These are phyloP conservation scores for Ligustrum vulgare DNA, from an alignment of 257 asterid species.

Conservation along the genomic window DNA sequence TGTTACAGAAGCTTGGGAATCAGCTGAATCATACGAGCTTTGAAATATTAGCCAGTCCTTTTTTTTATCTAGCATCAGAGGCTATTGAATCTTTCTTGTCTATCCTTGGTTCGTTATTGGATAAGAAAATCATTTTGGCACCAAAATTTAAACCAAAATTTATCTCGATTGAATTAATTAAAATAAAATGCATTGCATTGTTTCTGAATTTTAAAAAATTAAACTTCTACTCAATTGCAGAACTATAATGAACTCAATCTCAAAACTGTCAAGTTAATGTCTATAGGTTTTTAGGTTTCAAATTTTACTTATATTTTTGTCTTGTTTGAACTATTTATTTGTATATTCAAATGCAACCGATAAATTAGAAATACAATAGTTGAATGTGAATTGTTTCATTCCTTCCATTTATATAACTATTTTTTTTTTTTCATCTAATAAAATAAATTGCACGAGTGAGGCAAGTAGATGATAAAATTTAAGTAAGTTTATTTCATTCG, in stretches of 20 bases:
- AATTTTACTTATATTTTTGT: too few relatives aligned
- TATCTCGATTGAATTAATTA: background rate
- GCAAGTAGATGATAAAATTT: too few relatives aligned
- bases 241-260: background rate
- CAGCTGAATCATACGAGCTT: constrained; percentile 17
- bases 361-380: too few relatives aligned
- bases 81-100: constrained; percentile 11
- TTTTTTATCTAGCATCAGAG: background rate
- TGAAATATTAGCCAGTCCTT: background rate
- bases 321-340: too few relatives aligned
- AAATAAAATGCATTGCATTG: constrained; percentile 3
- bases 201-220: background rate
- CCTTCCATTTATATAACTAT: too few relatives aligned
- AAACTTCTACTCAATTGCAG: constrained; percentile 1
- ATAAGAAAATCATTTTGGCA: constrained; percentile 11
- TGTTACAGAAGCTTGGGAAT: constrained; percentile 43
- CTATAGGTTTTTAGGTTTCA: too few relatives aligned
- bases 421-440: too few relatives aligned
- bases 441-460: too few relatives aligned
- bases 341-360: too few relatives aligned
- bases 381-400: too few relatives aligned
- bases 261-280: background rate
- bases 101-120: background rate
- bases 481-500: too few relatives aligned
- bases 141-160: constrained; percentile 1